Evolutionary conservation across 148 eudicot species (phyloP).

Genomic region (Camellia lanceoleosa): DNA sequence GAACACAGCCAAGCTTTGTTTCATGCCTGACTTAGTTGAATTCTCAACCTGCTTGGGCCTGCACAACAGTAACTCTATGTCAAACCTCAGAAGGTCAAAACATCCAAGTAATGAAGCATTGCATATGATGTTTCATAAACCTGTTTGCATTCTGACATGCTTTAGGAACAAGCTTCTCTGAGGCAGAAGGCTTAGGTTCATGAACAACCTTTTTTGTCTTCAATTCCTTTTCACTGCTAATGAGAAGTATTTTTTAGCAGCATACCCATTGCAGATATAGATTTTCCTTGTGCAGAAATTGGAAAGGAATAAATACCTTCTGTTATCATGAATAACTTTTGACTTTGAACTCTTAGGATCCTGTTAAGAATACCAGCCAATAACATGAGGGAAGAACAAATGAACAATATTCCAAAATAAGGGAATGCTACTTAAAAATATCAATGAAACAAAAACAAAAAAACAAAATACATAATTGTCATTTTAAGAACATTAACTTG

Average conservation of each 20-base stretch:
- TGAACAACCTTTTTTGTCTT: constrained; percentile 27
- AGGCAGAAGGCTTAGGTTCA: constrained; percentile 23
- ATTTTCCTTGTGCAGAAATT: no score
- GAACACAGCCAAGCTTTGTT: constrained; percentile 23
- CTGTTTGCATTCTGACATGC: constrained; percentile 36
- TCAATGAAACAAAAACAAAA: background rate
- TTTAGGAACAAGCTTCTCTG: constrained; percentile 32
- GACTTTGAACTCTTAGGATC: constrained; percentile 25
- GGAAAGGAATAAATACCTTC: constrained; percentile 33
- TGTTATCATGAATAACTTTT: constrained; percentile 20
- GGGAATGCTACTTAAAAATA: background rate
- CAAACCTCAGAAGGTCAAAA: constrained; percentile 10
- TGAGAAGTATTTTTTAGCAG: background rate
- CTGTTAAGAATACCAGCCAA: constrained; percentile 22
- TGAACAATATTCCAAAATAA: background rate
- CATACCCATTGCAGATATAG: background rate
- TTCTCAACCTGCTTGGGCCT: constrained; percentile 33
- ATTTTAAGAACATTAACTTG: background rate
- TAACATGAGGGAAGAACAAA: background rate
- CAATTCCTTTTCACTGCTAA: constrained; percentile 31
- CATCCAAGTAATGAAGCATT: constrained; percentile 12
- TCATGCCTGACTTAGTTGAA: constrained; percentile 25
- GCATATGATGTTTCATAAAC: constrained; percentile 23
- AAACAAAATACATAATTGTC: background rate
- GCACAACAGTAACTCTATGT: constrained; percentile 7